Evolutionary conservation across 768 basidiomycete genomes (phyloP), one percentile per base, ranked within the genome.

Genomic region (Mycena rebaudengoi): DNA sequence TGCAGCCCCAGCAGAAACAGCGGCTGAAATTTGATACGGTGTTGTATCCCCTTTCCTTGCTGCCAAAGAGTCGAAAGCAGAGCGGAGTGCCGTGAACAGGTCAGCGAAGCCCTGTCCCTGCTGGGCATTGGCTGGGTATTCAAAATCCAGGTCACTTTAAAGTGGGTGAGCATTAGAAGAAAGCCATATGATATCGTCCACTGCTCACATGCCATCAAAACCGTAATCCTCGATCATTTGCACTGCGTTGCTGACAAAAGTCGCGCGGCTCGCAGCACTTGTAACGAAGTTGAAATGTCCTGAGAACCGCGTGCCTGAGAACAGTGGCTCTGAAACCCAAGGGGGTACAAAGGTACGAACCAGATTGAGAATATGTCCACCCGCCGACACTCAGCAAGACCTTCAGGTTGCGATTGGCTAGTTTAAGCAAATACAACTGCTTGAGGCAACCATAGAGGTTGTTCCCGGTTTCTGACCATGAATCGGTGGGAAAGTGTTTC

Each of bases 371-470:
- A 72, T 91, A 92, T 1, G 89, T 91, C 85, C 86, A 90, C 13
- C 91, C 84, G 51, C 84, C 84, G n/a, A 85, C 74, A 0, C 83
- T 84, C 14, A 85, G 75, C n/a, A 83, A 72, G 21, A 84, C 83
- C 63, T 85, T 84, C 53, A 85, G 69, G 60, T 83, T 82, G 70
- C 89, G 80, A 68, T 88, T 80, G 41, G 84, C 73, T 37, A 90
- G 72, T 74, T 91, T 91, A 61, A 90, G 69, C 43, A 90, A 79
- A 71, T 78, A 79, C 29, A 91, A 81, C 72, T 94, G 93, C 78
- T 94, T 94, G 70, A 95, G 76, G 73, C 88, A 89, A 0, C 92
- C 92, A 65, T 93, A 95, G 6, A 94, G 77, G 69, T 94, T 94
- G 73, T 88, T 92, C 20, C 92, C 93, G 1, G 79, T 64, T 20